Percentiles rank a stretch among this genome's conserved stretches.
phyloP scores from a whole-genome alignment of 2,329 filamentous ascomycete genomes.

The Colletotrichum lupini region DNA sequence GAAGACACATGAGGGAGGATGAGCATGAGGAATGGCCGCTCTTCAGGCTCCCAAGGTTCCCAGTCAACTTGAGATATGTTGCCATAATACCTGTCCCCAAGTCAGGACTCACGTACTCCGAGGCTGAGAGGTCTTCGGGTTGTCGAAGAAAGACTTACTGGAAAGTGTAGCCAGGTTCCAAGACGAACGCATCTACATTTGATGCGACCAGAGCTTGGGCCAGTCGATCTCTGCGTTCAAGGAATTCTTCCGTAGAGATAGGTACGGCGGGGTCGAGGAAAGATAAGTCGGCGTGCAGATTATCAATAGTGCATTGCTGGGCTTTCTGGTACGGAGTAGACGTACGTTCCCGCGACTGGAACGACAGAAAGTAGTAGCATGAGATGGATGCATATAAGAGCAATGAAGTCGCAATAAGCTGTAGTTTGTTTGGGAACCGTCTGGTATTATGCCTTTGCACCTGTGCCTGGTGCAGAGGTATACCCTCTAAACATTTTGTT shows the following conservation, averaged over 20 bases:
- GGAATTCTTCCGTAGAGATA: slow-evolving; percentile 62
- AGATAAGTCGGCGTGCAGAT: slow-evolving; percentile 58
- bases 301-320: slow-evolving; percentile 62
- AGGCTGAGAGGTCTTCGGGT: neutral
- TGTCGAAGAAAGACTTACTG: slow-evolving; percentile 50
- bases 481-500: neutral
- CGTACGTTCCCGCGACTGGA: neutral
- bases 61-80: slow-evolving; percentile 71
- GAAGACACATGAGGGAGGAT: slow-evolving; percentile 57
- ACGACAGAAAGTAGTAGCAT: neutral
- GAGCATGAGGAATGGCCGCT: slow-evolving; percentile 72
- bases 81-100: slow-evolving; percentile 60
- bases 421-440: neutral
- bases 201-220: slow-evolving; percentile 64
- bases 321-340: slow-evolving; percentile 21
- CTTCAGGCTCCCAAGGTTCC: slow-evolving; percentile 74
- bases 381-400: slow-evolving; percentile 1
- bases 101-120: neutral
- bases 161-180: slow-evolving; percentile 74
- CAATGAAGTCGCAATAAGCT: neutral
- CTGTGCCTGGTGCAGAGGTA: neutral
- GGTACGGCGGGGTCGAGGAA: slow-evolving; percentile 62
- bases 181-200: slow-evolving; percentile 66
- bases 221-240: slow-evolving; percentile 65
- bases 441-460: neutral